Evolutionary conservation across 106 monocot genomes (phyloP), one percentile per base, ranked within the genome.

Genomic region (Phalaenopsis aphrodite): DNA sequence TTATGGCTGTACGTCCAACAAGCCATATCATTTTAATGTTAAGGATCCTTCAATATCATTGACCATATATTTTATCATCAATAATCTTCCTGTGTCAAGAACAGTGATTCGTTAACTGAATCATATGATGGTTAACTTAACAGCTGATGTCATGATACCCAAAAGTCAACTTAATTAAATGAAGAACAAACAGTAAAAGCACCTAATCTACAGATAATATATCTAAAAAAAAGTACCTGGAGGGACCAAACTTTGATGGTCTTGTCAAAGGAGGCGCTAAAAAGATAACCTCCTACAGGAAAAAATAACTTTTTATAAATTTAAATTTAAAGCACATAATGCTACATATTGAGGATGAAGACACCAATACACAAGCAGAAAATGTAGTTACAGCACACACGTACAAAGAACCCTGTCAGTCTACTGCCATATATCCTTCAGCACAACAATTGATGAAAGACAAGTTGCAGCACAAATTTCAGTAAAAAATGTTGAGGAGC

Each of bases 241-340:
- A 99, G 78, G 66, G 93, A 95, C 99, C 99, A 99, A 41, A 93
- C 91, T 80, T 86, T 81, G 81, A 99, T 83, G 49, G 93, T 99
- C 81, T 95, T 99, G 72, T 99, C 95, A 83, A 85, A 91, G 48
- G 99, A 99, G 69, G 89, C 89, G 82, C 94, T 99, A 79, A 93
- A 88, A 37, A 99, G 84, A 87, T 88, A 93, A 17, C 91, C 94
- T 15, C 95, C 99, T 99, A 74, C 88, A 94, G 80, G 74, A 78
- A 74, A 74, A 74, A 42, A 74, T 19, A 14, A 2, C 45, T 74
- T n/a, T 43, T 42, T 45, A 36, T 45, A 74, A 74, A 8, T 18
- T 42, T 24, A 41, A 72, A 41, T 12, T 69, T 39, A 38, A 69
- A 38, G 39, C 69, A 69, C 5, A 74, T 74, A 74, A 74, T 39